Evolutionary conservation across 352 stramenopile species (phyloP).

Genomic region (Elongisporangium anandrum): DNA sequence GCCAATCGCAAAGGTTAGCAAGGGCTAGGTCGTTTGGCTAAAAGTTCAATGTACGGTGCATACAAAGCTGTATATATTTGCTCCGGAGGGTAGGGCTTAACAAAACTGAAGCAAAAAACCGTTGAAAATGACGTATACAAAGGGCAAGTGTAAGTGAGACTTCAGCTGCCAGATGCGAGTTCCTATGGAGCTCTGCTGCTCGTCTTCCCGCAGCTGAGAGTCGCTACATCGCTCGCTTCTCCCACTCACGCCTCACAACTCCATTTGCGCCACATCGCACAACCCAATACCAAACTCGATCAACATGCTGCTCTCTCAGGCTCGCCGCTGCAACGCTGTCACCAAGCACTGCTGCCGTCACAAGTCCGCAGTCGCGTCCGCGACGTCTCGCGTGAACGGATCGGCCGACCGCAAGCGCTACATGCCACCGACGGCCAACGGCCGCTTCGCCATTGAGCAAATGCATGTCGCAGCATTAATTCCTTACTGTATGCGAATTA

Average conservation of each 20-base stretch:
- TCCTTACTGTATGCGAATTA: neutral
- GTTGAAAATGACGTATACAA: neutral
- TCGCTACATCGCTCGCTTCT: neutral
- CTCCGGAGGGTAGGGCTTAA: neutral
- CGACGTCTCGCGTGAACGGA: neutral
- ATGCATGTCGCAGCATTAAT: slow-evolving; percentile 19
- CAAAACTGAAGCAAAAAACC: neutral
- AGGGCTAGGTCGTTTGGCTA: neutral
- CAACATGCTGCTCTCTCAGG: neutral
- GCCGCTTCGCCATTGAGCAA: slow-evolving; percentile 71
- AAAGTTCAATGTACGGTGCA: neutral
- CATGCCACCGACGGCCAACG: slow-evolving; percentile 50
- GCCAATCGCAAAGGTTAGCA: neutral
- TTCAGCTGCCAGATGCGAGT: neutral
- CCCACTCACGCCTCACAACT: neutral
- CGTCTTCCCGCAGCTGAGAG: neutral
- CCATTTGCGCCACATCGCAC: neutral
- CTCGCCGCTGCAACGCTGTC: neutral
- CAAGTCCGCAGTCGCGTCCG: neutral
- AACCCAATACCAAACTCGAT: neutral
- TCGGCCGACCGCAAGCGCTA: slow-evolving; percentile 26
- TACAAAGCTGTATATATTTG: neutral
- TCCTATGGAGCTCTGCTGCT: neutral
- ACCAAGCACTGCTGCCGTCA: neutral
- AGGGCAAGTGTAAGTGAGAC: neutral